Conservation (phyloP, 208 protist species). For the Trypanosoma rangeli region DNA sequence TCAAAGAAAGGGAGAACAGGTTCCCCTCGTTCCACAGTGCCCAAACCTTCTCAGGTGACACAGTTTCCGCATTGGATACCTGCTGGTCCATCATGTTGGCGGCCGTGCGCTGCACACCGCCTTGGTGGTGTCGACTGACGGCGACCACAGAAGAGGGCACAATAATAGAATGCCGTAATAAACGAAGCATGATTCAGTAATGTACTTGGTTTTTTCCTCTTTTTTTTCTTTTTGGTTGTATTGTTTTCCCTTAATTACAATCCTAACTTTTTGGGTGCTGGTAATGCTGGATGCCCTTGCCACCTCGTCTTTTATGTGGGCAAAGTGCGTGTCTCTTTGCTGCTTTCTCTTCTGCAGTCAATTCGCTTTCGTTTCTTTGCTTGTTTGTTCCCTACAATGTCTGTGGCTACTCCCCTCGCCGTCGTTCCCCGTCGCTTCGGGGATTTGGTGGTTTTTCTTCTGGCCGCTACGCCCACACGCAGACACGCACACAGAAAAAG, state of each 20-base stretch:
- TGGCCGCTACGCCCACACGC: background rate
- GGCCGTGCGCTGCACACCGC: slow-evolving; percentile 1
- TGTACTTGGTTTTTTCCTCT: background rate
- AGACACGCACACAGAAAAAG: no score
- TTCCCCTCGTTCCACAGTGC: slow-evolving; percentile 92
- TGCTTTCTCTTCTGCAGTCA: background rate
- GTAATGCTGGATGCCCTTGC: no score
- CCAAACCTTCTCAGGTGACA: slow-evolving; percentile 76
- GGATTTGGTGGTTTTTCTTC: background rate
- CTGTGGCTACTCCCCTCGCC: background rate
- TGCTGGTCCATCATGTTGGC: slow-evolving; percentile 13
- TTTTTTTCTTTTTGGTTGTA: background rate
- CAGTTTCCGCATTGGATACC: slow-evolving; percentile 3
- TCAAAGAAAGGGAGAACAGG: slow-evolving; percentile 84
- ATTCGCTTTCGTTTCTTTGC: background rate
- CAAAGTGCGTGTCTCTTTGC: background rate
- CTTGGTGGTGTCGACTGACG: slow-evolving; percentile 12
- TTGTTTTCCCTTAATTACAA: background rate
- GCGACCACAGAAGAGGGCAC: background rate
- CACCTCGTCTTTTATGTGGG: no score
- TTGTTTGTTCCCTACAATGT: background rate
- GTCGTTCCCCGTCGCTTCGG: background rate
- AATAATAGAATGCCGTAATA: slow-evolving; percentile 17
- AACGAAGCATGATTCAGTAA: slow-evolving; percentile 19
- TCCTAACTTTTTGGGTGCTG: no score